Evolutionary conservation across 2,329 filamentous ascomycete genomes (phyloP), one percentile per base, ranked within the genome.

Genomic region (Rosellinia necatrix): DNA sequence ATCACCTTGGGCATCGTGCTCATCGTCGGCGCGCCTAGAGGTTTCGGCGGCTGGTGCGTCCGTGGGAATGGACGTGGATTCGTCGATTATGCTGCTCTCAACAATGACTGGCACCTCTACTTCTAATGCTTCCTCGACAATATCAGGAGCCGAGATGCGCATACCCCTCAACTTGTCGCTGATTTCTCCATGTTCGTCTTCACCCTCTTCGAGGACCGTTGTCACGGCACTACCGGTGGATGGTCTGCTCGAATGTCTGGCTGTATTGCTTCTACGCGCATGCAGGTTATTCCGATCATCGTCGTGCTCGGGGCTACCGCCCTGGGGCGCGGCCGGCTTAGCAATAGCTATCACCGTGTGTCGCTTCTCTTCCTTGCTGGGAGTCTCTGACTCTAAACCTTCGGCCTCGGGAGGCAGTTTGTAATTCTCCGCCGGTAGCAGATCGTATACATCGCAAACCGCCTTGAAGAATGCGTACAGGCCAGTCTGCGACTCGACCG

Each of bases 391-490:
- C 61, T 93, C 90, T 2, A 91, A 76, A 0, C 92, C 93, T 73
- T 97, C 93, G 3, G 94, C 93, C 73, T 97, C 93, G 2, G 90
- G 85, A 1, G 94, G 93, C 40, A 99, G 86, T 58, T 96, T 97
- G 76, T 97, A 97, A 71, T 96, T 97, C 75, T 97, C 94, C 47
- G 91, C 87, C 1, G 92, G 92, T 25, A 99, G 86, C 58, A 97
- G 80, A 64, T 89, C 88, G 73, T 96, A 97, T 65, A 88, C 82
- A 71, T 99, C 94, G 73, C 93, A 97, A 19, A 97, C 92, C 0
- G 89, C 94, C 80, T 97, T 97, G 81, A 97, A 99, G 68, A 99
- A 88, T 55, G 96, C 85, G 71, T 99, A 99, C 9, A 99, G 77
- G 0, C 94, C 94, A n/a, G 91, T 91, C 71, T 92, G 86, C 8